Evolutionary conservation across 164 flowering plant genomes (phyloP), one percentile per base, ranked within the genome.

Genomic region (Aristolochia contorta): DNA sequence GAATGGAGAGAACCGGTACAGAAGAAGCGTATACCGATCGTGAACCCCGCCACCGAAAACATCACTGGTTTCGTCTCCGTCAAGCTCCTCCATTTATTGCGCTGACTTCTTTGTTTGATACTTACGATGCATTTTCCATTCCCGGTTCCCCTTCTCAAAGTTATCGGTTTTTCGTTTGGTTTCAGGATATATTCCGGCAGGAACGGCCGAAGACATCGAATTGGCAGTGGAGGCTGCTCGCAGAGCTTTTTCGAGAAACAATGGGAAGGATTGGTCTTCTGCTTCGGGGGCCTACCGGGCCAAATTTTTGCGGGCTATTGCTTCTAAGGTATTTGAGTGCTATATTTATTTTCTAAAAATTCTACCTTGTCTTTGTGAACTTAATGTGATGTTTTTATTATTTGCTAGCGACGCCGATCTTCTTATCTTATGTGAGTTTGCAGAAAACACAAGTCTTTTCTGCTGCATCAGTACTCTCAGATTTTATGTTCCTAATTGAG

Each of bases 271-370:
- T 27, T 90, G 98, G 98, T 65, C 91, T 10, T 61, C 71, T 0
- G 82, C 96, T 0, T 56, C 97, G n/a, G 98, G 98, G 24, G 87
- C 94, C 56, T 77, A 73, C 64, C 96, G 98, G 24, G 98, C 94
- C 10, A 86, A 83, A 79, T 93, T 81, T 71, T 56, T 93, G 60
- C 91, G 96, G 15, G 97, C 89, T 18, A 93, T 93, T 70, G 96
- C 98, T 71, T 87, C 90, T 25, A 90, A 86, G 94, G 98, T 89
- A 62, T 56, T 47, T 30, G 24, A 14, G 23, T 32, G 4, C 12
- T 0, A 2, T 56, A 6, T 27, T 32, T n/a, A 15, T 27, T 24
- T 7, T 56, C 20, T 30, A 5, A 0, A 18, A 24, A 0, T 53
- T 10, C 56, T 22, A 14, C 10, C 43, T 1, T 3, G 16, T 5